Evolutionary conservation across 306 rosid genomes (phyloP).

Genomic region (Quercus mongolica): DNA sequence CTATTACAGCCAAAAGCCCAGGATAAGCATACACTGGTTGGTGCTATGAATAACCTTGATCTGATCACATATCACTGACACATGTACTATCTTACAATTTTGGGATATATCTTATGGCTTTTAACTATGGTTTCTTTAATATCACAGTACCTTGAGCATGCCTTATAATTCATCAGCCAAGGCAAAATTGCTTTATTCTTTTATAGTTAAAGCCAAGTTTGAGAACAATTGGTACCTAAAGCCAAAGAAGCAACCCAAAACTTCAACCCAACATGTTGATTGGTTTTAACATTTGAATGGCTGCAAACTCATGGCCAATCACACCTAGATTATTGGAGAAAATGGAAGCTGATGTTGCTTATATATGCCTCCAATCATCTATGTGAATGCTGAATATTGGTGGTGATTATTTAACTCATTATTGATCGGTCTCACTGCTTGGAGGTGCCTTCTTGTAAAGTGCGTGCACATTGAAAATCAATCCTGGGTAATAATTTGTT

Average conservation of each 20-base stretch:
- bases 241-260: constrained; percentile 71
- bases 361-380: too few species aligned
- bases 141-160: constrained; percentile 47
- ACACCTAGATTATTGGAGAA: background rate
- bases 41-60: background rate
- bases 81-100: background rate
- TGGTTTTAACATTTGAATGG: constrained; percentile 47
- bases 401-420: too few species aligned
- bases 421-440: too few species aligned
- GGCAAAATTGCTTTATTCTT: constrained; percentile 74
- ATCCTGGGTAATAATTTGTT: too few species aligned
- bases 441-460: background rate
- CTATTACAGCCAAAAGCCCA: background rate
- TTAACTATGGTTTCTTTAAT: constrained; percentile 15
- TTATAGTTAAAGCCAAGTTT: constrained; percentile 67
- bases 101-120: background rate
- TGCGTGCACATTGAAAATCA: background rate
- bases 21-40: background rate
- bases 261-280: constrained; percentile 69
- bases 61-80: background rate
- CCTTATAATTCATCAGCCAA: constrained; percentile 72
- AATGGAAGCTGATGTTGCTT: background rate
- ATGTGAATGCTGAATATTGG: too few species aligned
- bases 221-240: constrained; percentile 77
- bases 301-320: background rate